Evolutionary conservation across 139 green algal genomes (phyloP), one percentile per base, ranked within the genome.

Genomic region (Chlorella sorokiniana): DNA sequence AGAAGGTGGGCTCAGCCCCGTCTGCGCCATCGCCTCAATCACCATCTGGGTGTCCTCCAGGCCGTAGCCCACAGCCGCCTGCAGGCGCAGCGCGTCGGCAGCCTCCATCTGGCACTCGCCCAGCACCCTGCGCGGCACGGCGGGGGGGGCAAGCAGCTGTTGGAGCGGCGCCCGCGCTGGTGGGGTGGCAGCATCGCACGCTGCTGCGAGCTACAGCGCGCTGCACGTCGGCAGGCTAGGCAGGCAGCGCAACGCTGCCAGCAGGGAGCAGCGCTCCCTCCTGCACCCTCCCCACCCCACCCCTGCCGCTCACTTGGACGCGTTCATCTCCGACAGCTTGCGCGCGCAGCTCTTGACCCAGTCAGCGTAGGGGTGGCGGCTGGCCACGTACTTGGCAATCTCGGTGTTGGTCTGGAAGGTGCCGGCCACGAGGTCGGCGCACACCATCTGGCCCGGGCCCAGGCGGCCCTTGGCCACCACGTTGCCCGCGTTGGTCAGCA

Each of bases 391-490:
- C 73, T 88, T 89, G 44, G 91, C 92, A 83, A 99, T 94, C 51
- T 91, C 90, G 0, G 83, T 90, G 84, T 98, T 97, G 87, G 96
- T 91, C 72, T 90, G 88, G 87, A 99, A 98, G 44, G 85, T 90
- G 67, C 95, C 96, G 45, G 56, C 87, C 80, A 93, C 83, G 71
- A 99, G 84, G 90, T 99, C 92, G 14, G 93, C 96, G 70, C 89
- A 90, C 61, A 99, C 89, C 94, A 98, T 99, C 90, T 99, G 96
- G 23, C 96, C 96, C 29, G 97, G 97, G 20, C 97, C 97, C 82
- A 99, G 91, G 41, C 97, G 92, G 20, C 97, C 97, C 92, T 99
- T 98, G 67, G 88, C 83, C 35, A 96, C 89, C 38, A 98, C 81
- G 83, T 98, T 96, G 38, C 69, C 73, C 0, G 95, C 95, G 78